Conservation (phyloP, 345 rosid species). For the Citrus mangshanensis region DNA sequence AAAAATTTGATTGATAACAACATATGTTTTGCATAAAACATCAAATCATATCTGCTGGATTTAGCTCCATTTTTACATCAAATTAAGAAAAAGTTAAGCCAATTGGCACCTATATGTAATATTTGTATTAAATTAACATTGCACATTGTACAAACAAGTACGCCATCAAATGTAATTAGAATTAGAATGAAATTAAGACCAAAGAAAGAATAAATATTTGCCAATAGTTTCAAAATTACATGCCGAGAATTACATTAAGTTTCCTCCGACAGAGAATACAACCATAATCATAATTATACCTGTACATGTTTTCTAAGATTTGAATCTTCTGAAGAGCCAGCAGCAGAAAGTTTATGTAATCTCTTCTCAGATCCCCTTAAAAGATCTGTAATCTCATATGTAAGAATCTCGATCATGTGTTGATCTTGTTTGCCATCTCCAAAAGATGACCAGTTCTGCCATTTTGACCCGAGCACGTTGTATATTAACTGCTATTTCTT, state of each 20-base stretch:
- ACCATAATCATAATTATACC: too few species aligned
- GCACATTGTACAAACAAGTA: background rate
- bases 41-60: background rate
- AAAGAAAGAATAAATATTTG: too few species aligned
- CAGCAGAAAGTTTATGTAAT: too few species aligned
- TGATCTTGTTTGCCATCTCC: constrained; percentile 97
- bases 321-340: too few species aligned
- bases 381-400: constrained; percentile 69
- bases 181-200: constrained; percentile 3
- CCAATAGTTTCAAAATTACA: too few species aligned
- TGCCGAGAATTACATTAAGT: too few species aligned
- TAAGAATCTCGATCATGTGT: constrained; percentile 64
- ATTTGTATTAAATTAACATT: background rate
- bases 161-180: background rate
- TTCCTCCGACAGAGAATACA: too few species aligned
- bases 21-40: background rate
- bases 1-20: background rate
- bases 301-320: too few species aligned
- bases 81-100: background rate
- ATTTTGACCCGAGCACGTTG: constrained; percentile 67
- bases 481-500: constrained; percentile 75
- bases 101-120: background rate
- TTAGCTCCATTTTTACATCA: background rate
- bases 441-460: constrained; percentile 74
- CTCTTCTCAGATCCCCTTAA: too few species aligned